phyloP scores from a whole-genome alignment of 176 grass and related monocot species.

The Triticum aestivum region DNA sequence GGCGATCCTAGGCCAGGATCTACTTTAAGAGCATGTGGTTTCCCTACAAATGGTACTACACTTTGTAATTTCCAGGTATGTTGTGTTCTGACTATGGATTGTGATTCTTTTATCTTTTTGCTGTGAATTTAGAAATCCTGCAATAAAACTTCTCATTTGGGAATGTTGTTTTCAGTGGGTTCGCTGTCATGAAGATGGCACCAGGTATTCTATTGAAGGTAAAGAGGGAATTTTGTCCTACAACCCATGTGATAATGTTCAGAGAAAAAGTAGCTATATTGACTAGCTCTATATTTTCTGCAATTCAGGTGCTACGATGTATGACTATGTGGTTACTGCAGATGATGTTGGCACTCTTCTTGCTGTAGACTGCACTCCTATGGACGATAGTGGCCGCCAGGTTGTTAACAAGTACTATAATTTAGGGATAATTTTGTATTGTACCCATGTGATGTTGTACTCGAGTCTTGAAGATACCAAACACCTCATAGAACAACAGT shows the following conservation, averaged over 20 bases:
- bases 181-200: constrained; percentile 81
- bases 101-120: constrained; percentile 18
- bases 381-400: constrained; percentile 91
- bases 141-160: constrained; percentile 17
- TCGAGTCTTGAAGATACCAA: background rate
- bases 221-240: constrained; percentile 8
- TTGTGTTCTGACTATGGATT: constrained; percentile 7
- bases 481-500: constrained; percentile 4
- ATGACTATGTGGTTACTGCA: constrained; percentile 83
- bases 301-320: constrained; percentile 74
- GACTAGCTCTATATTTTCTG: constrained; percentile 20
- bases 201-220: constrained; percentile 84
- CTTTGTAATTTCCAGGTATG: constrained; percentile 96
- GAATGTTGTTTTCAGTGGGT: constrained; percentile 71
- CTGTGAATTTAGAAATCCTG: constrained; percentile 9
- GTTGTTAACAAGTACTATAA: constrained; percentile 27
- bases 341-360: constrained; percentile 93
- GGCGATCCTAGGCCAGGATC: constrained; percentile 66
- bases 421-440: background rate
- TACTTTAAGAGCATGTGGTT: constrained; percentile 70
- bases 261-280: constrained; percentile 15
- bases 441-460: background rate
- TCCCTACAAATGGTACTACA: constrained; percentile 85
- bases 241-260: constrained; percentile 22
- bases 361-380: constrained; percentile 90